Conservation (phyloP, 495 filamentous ascomycete species). For the Aspergillus affinis region DNA sequence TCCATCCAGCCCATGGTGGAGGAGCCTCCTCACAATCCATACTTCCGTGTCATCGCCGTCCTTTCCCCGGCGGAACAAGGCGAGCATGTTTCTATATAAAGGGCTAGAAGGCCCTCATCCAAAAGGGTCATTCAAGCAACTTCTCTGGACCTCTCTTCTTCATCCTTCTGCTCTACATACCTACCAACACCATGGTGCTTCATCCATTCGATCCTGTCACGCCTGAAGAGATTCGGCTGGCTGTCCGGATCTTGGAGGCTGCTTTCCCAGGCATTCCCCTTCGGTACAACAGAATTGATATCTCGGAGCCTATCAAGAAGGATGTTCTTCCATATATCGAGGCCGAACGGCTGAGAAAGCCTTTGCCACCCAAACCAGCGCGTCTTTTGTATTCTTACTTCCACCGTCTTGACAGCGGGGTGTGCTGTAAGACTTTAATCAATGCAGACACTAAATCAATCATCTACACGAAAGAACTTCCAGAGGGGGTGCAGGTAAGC, state of each 20-base stretch:
- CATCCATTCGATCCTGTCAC: conserved; percentile 48
- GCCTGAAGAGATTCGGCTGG: conserved; percentile 43
- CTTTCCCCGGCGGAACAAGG: background rate
- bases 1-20: conserved; percentile 19
- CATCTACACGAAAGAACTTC: conserved; percentile 40
- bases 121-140: background rate
- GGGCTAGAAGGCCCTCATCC: background rate
- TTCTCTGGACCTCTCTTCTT: background rate
- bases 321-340: conserved; percentile 45
- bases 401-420: conserved; percentile 41
- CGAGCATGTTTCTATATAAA: conserved; percentile 5
- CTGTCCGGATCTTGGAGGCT: conserved; percentile 37
- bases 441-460: conserved; percentile 43
- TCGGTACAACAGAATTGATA: conserved; percentile 47
- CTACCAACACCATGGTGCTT: conserved; percentile 18
- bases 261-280: conserved; percentile 41
- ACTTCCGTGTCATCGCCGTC: background rate
- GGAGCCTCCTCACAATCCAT: conserved; percentile 6
- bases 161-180: background rate
- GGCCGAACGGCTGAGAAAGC: conserved; percentile 36
- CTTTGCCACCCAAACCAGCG: conserved; percentile 35
- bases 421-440: conserved; percentile 43
- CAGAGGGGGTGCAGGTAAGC: conserved; percentile 41
- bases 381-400: conserved; percentile 43
- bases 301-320: conserved; percentile 43